A percentile compares a stretch with the other conserved stretches of the same genome.
Conservation (phyloP, 2,329 filamentous ascomycete genomes). For the Aspergillus caelatus region DNA sequence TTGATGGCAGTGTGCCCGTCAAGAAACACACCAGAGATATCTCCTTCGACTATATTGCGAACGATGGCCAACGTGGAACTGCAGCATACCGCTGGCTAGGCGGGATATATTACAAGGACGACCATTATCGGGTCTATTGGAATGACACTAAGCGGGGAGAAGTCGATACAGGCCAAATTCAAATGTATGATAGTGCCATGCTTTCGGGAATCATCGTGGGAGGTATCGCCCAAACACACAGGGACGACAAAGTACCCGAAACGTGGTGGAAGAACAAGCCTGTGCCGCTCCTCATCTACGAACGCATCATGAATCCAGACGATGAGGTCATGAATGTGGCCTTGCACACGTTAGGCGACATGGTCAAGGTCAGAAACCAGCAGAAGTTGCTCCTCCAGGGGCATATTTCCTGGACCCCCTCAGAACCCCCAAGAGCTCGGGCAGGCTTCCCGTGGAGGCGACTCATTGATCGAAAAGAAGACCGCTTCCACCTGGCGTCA, state of each 20-base stretch:
- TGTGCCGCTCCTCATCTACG: constrained; percentile 38
- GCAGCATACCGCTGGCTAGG: constrained; percentile 43
- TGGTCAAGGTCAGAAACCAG: constrained; percentile 9
- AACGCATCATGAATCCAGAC: constrained; percentile 33
- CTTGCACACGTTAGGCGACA: constrained; percentile 14
- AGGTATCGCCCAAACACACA: constrained; percentile 18
- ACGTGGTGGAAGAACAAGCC: constrained; percentile 25
- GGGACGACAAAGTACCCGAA: constrained; percentile 27
- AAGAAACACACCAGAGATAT: constrained; percentile 31
- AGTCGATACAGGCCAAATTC: constrained; percentile 20
- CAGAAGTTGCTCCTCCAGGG: constrained; percentile 12
- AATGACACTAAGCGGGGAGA: constrained; percentile 33
- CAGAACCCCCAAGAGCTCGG: background rate
- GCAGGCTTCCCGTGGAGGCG: constrained; percentile 12
- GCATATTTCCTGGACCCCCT: constrained; percentile 11
- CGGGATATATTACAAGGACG: constrained; percentile 34
- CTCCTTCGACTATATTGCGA: constrained; percentile 26
- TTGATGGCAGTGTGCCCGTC: constrained; percentile 15
- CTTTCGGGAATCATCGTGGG: constrained; percentile 32
- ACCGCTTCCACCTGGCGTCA: constrained; percentile 8
- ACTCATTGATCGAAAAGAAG: background rate
- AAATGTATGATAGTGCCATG: constrained; percentile 35
- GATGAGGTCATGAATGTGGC: constrained; percentile 21
- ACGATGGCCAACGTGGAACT: constrained; percentile 10
- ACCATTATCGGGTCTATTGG: constrained; percentile 35